Evolutionary conservation across 2,329 filamentous ascomycete genomes (phyloP).

Genomic region (Alternaria brassicicola): DNA sequence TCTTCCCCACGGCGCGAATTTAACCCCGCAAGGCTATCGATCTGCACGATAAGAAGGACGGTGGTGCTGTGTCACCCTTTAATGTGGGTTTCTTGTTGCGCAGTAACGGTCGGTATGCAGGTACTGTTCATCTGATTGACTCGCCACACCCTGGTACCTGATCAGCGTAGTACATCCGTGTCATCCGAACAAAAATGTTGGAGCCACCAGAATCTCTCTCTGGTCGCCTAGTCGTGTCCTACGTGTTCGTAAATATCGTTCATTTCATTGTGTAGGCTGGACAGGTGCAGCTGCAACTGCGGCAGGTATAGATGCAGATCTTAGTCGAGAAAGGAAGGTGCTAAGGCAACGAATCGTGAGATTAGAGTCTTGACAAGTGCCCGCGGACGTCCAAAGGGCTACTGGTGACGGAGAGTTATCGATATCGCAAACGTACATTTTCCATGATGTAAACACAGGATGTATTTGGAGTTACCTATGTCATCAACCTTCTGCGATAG

Average conservation of each 20-base stretch:
- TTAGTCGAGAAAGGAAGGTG: slow-evolving; percentile 29
- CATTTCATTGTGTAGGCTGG: background rate
- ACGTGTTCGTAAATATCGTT: background rate
- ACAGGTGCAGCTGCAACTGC: background rate
- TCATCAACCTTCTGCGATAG: slow-evolving; percentile 24
- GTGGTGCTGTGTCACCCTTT: background rate
- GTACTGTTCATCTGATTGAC: background rate
- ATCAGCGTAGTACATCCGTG: background rate
- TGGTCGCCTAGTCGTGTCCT: background rate
- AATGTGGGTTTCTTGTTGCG: background rate
- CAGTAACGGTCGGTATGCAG: slow-evolving; percentile 2
- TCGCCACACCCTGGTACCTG: background rate
- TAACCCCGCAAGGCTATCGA: slow-evolving; percentile 14
- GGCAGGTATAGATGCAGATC: slow-evolving; percentile 13
- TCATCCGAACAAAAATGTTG: background rate
- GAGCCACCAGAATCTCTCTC: background rate
- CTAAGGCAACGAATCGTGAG: background rate
- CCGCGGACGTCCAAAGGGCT: slow-evolving; percentile 17
- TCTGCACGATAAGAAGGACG: slow-evolving; percentile 24
- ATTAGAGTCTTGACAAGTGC: slow-evolving; percentile 1
- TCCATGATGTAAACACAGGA: slow-evolving; percentile 27
- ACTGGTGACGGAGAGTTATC: slow-evolving; percentile 22
- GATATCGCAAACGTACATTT: slow-evolving; percentile 17
- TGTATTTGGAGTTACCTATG: slow-evolving; percentile 1
- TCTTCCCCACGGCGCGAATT: slow-evolving; percentile 16